A percentile compares a stretch with the other conserved stretches of the same genome.
phyloP scores from a whole-genome alignment of 202 grass and related monocot genomes.

The Digitaria exilis region DNA sequence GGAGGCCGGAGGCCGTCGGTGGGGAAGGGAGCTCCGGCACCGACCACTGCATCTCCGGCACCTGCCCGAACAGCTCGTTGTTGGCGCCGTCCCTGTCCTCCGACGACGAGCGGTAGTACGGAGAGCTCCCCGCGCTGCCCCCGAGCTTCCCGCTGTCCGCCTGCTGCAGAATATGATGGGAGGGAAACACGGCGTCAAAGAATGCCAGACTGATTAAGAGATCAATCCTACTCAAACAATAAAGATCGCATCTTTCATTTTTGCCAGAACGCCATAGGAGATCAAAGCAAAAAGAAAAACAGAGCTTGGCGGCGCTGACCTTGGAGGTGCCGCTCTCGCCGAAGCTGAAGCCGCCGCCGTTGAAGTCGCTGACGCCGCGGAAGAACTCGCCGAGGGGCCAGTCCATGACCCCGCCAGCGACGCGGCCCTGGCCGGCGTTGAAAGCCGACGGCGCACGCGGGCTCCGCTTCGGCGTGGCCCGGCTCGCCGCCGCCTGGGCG shows the following conservation, averaged over 20 bases:
- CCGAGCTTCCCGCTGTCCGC: conserved; percentile 79
- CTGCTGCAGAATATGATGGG: conserved; percentile 32
- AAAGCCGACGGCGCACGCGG: conserved; percentile 33
- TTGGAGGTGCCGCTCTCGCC: conserved; percentile 67
- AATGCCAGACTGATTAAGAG: neutral
- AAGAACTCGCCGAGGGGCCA: conserved; percentile 88
- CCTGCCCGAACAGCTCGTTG: conserved; percentile 61
- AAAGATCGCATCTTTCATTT: conserved; percentile 2
- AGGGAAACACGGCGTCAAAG: neutral
- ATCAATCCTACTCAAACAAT: neutral
- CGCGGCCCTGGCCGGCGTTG: conserved; percentile 20
- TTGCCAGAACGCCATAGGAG: neutral
- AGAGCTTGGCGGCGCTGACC: conserved; percentile 39
- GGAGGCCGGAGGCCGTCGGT: conserved; percentile 72
- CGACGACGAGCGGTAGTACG: conserved; percentile 39
- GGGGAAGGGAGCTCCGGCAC: conserved; percentile 69
- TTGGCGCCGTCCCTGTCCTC: conserved; percentile 42
- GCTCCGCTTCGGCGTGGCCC: conserved; percentile 32
- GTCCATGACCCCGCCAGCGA: conserved; percentile 50
- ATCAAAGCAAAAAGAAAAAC: neutral
- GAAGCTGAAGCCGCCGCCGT: conserved; percentile 58
- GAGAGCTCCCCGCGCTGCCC: conserved; percentile 50
- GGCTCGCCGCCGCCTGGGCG: neutral
- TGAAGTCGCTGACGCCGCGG: conserved; percentile 57
- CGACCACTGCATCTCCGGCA: conserved; percentile 67